Conservation (phyloP, 2,329 filamentous ascomycete species). For the Pseudopithomyces maydicus region DNA sequence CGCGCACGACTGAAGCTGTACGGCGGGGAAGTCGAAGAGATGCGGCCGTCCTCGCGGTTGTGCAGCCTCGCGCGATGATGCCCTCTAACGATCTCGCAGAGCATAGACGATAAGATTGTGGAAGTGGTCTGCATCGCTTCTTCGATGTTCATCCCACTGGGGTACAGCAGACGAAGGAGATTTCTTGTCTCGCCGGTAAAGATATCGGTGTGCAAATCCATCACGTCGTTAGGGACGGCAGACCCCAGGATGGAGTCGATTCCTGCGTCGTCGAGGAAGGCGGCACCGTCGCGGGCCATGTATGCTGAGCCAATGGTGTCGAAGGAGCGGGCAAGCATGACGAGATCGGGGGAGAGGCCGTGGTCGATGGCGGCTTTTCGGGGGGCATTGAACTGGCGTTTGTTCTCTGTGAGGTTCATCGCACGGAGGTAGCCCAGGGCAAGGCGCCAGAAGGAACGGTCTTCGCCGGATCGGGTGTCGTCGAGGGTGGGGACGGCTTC, state of each 20-base stretch:
- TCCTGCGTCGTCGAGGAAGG: slow-evolving; percentile 1
- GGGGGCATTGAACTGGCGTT: neutral
- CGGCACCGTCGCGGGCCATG: slow-evolving; percentile 7
- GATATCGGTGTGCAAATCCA: slow-evolving; percentile 8
- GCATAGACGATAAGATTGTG: neutral
- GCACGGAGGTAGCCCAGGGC: slow-evolving; percentile 2
- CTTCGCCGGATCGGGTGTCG: neutral
- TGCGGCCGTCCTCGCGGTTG: slow-evolving; percentile 4
- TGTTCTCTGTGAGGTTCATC: slow-evolving; percentile 2
- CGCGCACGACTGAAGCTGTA: slow-evolving; percentile 6
- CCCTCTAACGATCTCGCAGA: slow-evolving; percentile 4
- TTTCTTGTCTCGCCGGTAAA: slow-evolving; percentile 6
- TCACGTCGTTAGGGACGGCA: slow-evolving; percentile 5
- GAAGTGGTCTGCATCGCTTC: slow-evolving; percentile 7
- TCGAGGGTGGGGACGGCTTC: slow-evolving; percentile 4
- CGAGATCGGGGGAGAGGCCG: slow-evolving; percentile 1
- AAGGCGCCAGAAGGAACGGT: slow-evolving; percentile 7
- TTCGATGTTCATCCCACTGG: neutral
- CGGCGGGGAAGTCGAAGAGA: slow-evolving; percentile 3
- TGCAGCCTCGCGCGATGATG: slow-evolving; percentile 3
- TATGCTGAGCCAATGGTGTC: slow-evolving; percentile 9
- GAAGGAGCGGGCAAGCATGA: slow-evolving; percentile 2
- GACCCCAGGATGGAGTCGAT: slow-evolving; percentile 9
- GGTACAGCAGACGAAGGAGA: slow-evolving; percentile 2
- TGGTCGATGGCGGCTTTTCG: slow-evolving; percentile 7